These are phyloP conservation scores for Ceratocystis diversiconidia DNA, from an alignment of 2,329 filamentous ascomycete species.

Conservation along the genomic window DNA sequence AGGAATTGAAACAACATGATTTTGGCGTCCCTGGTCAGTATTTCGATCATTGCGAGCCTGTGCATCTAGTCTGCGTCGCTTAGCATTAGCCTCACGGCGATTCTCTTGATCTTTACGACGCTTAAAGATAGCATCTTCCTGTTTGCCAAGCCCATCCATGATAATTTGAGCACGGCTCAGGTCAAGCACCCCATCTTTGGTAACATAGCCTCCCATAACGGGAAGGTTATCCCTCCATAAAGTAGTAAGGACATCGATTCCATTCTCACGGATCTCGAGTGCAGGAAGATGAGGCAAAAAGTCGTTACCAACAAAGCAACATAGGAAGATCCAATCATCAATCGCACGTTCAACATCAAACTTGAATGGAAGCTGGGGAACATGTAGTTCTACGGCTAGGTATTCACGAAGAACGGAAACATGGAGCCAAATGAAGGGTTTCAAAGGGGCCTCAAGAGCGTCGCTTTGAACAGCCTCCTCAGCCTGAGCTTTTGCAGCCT, in stretches of 20 bases:
- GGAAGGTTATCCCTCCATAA: slow-evolving; percentile 93
- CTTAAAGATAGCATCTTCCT: slow-evolving; percentile 87
- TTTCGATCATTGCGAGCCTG: slow-evolving; percentile 27
- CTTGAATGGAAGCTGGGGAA: slow-evolving; percentile 67
- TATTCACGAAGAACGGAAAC: slow-evolving; percentile 87
- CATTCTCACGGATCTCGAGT: slow-evolving; percentile 90
- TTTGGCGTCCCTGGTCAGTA: slow-evolving; percentile 16
- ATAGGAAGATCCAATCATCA: slow-evolving; percentile 98
- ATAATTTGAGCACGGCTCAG: slow-evolving; percentile 78
- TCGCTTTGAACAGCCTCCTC: slow-evolving; percentile 26
- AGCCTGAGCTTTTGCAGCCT: slow-evolving; percentile 16
- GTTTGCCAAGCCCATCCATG: slow-evolving; percentile 71
- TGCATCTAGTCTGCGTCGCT: slow-evolving; percentile 61
- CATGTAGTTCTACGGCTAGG: slow-evolving; percentile 72
- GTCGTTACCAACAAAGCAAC: slow-evolving; percentile 97
- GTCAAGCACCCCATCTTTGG: slow-evolving; percentile 86
- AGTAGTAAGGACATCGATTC: slow-evolving; percentile 89
- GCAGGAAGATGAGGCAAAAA: slow-evolving; percentile 96
- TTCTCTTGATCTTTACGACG: slow-evolving; percentile 78
- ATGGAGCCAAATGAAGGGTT: slow-evolving; percentile 98
- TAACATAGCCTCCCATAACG: slow-evolving; percentile 87
- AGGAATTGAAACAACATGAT: slow-evolving; percentile 16
- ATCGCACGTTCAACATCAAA: slow-evolving; percentile 90
- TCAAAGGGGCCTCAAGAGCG: slow-evolving; percentile 35
- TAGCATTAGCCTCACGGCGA: slow-evolving; percentile 62